These are phyloP conservation scores for Pseudogymnoascus sp. DNA, from an alignment of 2,329 filamentous ascomycete genomes.

Conservation along the genomic window DNA sequence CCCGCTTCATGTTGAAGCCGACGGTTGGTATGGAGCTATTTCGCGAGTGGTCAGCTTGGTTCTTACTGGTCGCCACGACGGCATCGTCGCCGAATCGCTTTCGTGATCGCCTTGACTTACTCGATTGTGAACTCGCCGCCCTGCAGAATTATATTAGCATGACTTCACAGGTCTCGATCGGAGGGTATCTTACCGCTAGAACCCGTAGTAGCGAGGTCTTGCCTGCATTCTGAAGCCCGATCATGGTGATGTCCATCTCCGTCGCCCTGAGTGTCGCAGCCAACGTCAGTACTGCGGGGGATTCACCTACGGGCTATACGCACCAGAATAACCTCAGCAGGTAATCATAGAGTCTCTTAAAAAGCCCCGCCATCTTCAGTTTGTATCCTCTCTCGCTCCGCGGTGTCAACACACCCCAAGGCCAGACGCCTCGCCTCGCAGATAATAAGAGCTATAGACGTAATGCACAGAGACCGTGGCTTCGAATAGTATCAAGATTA, in stretches of 20 bases:
- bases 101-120: slow-evolving; percentile 51
- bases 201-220: slow-evolving; percentile 94
- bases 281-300: neutral
- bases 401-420: neutral
- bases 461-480: neutral
- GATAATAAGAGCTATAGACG: slow-evolving; percentile 1
- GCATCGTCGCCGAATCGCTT: neutral
- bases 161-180: slow-evolving; percentile 17
- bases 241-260: slow-evolving; percentile 99
- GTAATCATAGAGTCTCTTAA: slow-evolving; percentile 97
- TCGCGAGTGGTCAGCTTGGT: slow-evolving; percentile 33
- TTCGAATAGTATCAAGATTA: neutral
- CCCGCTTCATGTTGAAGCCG: slow-evolving; percentile 97
- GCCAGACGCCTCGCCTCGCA: neutral
- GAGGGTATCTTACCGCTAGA: slow-evolving; percentile 66
- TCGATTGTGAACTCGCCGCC: slow-evolving; percentile 98
- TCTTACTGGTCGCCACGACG: neutral
- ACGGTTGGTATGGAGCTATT: slow-evolving; percentile 93
- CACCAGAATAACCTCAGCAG: slow-evolving; percentile 95
- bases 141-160: slow-evolving; percentile 39
- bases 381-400: slow-evolving; percentile 12
- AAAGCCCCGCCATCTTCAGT: slow-evolving; percentile 74
- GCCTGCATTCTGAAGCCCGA: slow-evolving; percentile 94
- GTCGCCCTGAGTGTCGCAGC: slow-evolving; percentile 63
- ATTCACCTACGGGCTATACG: slow-evolving; percentile 29